A percentile compares a stretch with the other conserved stretches of the same genome.
Conservation (phyloP, 306 rosid genomes). For the Amphicarpaea edgeworthii region DNA sequence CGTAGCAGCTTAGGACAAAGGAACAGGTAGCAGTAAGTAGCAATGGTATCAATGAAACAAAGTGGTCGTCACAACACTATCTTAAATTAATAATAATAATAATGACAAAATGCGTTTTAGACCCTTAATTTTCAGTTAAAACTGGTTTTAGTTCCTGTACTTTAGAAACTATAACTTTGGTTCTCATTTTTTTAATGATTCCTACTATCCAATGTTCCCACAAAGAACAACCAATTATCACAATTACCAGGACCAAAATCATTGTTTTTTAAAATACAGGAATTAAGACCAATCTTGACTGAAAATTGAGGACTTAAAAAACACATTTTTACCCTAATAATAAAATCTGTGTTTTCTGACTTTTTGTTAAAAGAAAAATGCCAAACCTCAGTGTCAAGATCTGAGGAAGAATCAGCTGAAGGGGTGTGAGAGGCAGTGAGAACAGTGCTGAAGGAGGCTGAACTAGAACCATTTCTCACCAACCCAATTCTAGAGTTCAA, state of each 20-base stretch:
- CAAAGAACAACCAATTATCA: neutral
- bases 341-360: neutral
- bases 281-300: neutral
- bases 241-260: neutral
- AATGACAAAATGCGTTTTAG: neutral
- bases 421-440: constrained; percentile 60
- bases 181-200: neutral
- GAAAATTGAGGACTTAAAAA: neutral
- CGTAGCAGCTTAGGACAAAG: constrained; percentile 29
- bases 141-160: neutral
- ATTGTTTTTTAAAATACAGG: neutral
- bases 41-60: constrained; percentile 17
- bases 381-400: constrained; percentile 69
- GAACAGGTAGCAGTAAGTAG: constrained; percentile 3
- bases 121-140: neutral
- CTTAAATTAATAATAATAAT: neutral
- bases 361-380: neutral
- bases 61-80: neutral
- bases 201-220: neutral
- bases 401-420: constrained; percentile 59
- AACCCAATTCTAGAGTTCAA: constrained; percentile 71
- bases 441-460: constrained; percentile 70
- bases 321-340: neutral
- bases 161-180: neutral
- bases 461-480: constrained; percentile 57